Conservation (phyloP, 169 alveolate species). For the Babesia bigemina region DNA sequence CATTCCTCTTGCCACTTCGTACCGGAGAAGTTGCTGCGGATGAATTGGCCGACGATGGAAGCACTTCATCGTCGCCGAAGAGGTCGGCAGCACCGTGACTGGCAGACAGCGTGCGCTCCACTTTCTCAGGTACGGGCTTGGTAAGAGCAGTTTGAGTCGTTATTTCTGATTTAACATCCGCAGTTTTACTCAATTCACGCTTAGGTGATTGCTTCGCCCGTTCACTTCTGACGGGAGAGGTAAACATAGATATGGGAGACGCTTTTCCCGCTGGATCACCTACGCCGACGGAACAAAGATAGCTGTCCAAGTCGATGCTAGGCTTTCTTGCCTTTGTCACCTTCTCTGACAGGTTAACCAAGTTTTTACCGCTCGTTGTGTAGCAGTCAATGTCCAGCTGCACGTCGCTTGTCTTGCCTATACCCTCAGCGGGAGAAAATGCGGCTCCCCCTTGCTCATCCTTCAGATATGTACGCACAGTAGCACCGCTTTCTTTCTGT, state of each 20-base stretch:
- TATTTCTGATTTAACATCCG: neutral
- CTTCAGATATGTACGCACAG: slow-evolving; percentile 8
- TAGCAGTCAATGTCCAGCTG: slow-evolving; percentile 41
- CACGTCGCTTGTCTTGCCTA: slow-evolving; percentile 10
- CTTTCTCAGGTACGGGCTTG: neutral
- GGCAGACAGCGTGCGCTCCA: neutral
- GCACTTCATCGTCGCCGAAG: slow-evolving; percentile 14
- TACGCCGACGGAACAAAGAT: slow-evolving; percentile 9
- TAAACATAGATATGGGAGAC: neutral
- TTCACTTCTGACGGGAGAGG: neutral
- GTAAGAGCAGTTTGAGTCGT: neutral
- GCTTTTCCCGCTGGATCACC: neutral
- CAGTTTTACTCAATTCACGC: neutral
- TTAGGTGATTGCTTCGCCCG: neutral
- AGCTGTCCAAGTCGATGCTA: slow-evolving; percentile 28
- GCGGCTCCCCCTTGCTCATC: slow-evolving; percentile 4
- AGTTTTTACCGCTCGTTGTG: slow-evolving; percentile 15
- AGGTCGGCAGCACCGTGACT: slow-evolving; percentile 15
- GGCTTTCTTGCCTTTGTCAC: neutral
- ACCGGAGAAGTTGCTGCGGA: slow-evolving; percentile 6
- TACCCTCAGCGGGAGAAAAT: neutral
- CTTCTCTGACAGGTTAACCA: slow-evolving; percentile 10
- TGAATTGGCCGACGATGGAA: neutral
- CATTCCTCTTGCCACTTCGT: neutral
- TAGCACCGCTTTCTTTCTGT: neutral